Conservation (phyloP, 148 eudicot genomes). For the Euryodendron excelsum region DNA sequence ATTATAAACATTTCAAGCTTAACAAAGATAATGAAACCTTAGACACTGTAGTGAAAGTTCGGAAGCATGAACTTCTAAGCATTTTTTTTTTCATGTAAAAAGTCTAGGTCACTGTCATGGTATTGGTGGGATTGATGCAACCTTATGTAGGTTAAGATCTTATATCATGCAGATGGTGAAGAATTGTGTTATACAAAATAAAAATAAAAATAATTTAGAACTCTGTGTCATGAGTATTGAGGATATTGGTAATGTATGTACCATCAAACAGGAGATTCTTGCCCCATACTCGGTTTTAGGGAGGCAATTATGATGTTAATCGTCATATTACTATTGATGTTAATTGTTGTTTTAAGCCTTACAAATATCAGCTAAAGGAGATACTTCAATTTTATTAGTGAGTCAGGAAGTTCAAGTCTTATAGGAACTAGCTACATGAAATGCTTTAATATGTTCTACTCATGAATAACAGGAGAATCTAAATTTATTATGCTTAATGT, state of each 20-base stretch:
- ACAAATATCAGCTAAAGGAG: no score
- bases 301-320: not conserved
- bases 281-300: not conserved
- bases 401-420: no score
- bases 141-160: not conserved
- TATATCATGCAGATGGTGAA: not conserved
- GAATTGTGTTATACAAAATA: not conserved
- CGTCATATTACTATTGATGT: no score
- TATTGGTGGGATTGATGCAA: not conserved
- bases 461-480: not conserved
- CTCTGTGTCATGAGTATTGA: no score
- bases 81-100: not conserved
- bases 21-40: not conserved
- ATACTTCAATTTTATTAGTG: no score
- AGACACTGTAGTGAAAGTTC: not conserved
- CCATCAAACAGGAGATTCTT: not conserved
- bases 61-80: not conserved
- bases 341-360: no score
- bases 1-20: not conserved
- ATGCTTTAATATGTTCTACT: not conserved
- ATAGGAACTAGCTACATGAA: no score
- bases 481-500: not conserved
- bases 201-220: not conserved
- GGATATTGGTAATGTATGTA: not conserved
- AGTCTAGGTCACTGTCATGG: not conserved